Conservation (phyloP, 805 yeast genomes). For the Candida tallmaniae region DNA sequence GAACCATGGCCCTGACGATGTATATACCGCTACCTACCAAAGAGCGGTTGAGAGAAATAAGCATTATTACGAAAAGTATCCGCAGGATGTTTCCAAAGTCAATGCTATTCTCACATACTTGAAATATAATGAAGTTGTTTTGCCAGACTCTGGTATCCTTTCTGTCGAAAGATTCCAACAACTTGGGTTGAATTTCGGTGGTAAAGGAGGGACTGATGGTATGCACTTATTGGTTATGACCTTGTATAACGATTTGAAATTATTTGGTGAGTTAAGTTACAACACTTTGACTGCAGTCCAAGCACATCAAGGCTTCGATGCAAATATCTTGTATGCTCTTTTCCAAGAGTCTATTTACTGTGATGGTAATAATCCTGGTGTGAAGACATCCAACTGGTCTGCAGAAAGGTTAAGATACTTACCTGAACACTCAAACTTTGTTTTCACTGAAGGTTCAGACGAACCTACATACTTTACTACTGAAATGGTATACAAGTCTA, state of each 20-base stretch:
- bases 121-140: conserved; percentile 18
- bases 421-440: conserved; percentile 22
- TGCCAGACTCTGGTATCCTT: conserved; percentile 51
- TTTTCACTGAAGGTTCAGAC: conserved; percentile 12
- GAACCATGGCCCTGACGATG: conserved; percentile 39
- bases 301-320: conserved; percentile 40
- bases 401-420: conserved; percentile 38
- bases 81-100: conserved; percentile 41
- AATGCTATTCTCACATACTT: conserved; percentile 33
- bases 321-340: conserved; percentile 51
- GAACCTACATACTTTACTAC: conserved; percentile 44
- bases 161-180: conserved; percentile 50
- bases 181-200: conserved; percentile 50
- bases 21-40: conserved; percentile 44
- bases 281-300: conserved; percentile 30
- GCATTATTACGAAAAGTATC: conserved; percentile 46
- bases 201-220: conserved; percentile 44
- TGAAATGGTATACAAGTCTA: conserved; percentile 51
- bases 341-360: conserved; percentile 58
- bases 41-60: conserved; percentile 45
- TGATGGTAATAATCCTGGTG: conserved; percentile 28
- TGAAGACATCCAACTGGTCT: conserved; percentile 39
- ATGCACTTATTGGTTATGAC: conserved; percentile 43
- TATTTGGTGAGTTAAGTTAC: conserved; percentile 35
- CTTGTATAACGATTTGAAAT: conserved; percentile 34